Evolutionary conservation across 805 yeast genomes (phyloP), one percentile per base, ranked within the genome.

Genomic region (Metahyphopichia silvanorum): DNA sequence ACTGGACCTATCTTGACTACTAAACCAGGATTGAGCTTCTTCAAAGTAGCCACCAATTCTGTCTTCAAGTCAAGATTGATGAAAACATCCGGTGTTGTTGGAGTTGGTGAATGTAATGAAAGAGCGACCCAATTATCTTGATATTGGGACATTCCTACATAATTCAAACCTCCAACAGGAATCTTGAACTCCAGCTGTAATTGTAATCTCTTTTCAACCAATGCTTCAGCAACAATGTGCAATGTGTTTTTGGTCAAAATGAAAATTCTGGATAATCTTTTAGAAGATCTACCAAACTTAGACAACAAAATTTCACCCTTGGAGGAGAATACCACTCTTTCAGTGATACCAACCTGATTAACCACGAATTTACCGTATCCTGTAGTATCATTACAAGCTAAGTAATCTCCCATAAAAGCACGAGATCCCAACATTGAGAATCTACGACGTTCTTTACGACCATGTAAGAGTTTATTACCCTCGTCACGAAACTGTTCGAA

Each of bases 71-170:
- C 75, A 37, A 88, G 71, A 57, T 85, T 84, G 39, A 93, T 66
- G 37, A 93, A 76, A 9, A 86, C 71, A 60, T 93, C 98, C 1
- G 96, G 87, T 2, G 69, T 61, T 1, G 73, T 47, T 4, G 73
- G 65, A 0, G 79, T 71, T 14, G 72, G 70, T 4, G 62, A 37
- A 30, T 53, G 60, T 35, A 78, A 57, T 21, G 76, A 74, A 27
- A 84, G 51, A 1, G 95, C 94, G 21, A 89, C 55, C 98, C 98
- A 93, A 50, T 89, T 93, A 60, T 93, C 98, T 44, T 89, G 93
- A 34, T 78, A 66, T 29, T 71, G 76, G 0, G 96, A 84, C 44
- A 93, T 50, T 4, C 80, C 79, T 11, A 86, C 74, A 37, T 75
- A 74, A 16, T 64, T 68, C 32, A 93, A 81, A 3, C 72, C 64